Evolutionary conservation across 192 early-diverging fungal species (phyloP).

Genomic region (Glomus cerebriforme): DNA sequence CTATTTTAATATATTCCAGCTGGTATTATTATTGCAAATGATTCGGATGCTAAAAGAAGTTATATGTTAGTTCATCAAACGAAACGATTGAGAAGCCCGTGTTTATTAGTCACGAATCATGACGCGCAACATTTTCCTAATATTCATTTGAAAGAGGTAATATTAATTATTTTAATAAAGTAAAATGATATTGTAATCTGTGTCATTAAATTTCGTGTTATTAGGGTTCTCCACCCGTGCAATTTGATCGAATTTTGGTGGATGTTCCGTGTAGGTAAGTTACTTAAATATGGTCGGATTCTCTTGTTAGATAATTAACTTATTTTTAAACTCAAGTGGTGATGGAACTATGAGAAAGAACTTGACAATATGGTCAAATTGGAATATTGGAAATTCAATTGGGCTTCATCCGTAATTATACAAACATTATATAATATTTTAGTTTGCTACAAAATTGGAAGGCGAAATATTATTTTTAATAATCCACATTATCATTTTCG

Average conservation of each 20-base stretch:
- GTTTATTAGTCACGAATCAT: conserved; percentile 94
- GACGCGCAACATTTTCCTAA: conserved; percentile 87
- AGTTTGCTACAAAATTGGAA: conserved; percentile 6
- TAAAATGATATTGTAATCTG: neutral
- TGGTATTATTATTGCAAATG: conserved; percentile 96
- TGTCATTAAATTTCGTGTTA: neutral
- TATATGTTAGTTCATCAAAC: conserved; percentile 96
- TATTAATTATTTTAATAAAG: neutral
- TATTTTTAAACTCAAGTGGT: conserved; percentile 56
- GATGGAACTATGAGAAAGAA: conserved; percentile 99
- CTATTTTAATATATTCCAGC: conserved; percentile 35
- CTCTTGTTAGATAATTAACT: neutral
- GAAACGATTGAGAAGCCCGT: conserved; percentile 91
- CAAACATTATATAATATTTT: neutral
- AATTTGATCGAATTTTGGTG: conserved; percentile 95
- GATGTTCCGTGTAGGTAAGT: conserved; percentile 89
- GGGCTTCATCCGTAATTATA: conserved; percentile 67
- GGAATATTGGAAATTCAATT: conserved; percentile 75
- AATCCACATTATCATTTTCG: neutral
- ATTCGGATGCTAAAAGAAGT: conserved; percentile 86
- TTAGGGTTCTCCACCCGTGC: conserved; percentile 44
- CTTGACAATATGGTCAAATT: conserved; percentile 85
- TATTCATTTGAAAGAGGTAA: conserved; percentile 49
- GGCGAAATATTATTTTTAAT: neutral
- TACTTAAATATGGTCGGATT: neutral